A percentile compares a stretch with the other conserved stretches of the same genome.
Conservation (phyloP, 305 asterid genomes). For the Solanum hybrid region DNA sequence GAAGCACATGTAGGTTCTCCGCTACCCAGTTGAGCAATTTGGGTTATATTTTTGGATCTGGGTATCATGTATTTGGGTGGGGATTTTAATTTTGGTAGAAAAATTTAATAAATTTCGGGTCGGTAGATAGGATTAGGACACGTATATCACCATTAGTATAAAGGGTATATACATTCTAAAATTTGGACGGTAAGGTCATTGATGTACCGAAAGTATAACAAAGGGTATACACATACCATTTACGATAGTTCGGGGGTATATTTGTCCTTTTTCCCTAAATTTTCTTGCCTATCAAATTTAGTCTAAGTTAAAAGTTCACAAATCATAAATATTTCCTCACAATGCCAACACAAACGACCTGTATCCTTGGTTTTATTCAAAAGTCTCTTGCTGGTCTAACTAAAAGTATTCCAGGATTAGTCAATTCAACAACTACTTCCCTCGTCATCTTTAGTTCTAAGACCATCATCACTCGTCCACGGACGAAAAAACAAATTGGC, state of each 20-base stretch:
- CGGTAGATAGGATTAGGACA: neutral
- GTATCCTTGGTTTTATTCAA: neutral
- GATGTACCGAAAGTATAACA: neutral
- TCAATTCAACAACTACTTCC: neutral
- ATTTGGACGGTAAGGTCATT: neutral
- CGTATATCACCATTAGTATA: neutral
- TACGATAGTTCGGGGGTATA: no score
- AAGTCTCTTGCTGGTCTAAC: neutral
- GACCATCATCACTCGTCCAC: neutral
- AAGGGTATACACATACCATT: no score
- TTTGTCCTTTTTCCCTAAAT: no score
- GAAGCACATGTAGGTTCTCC: no score
- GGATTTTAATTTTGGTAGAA: no score
- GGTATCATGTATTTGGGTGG: no score
- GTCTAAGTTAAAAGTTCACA: neutral
- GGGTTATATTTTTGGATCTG: no score
- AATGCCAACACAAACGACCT: neutral
- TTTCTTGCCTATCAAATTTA: neutral
- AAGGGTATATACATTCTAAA: neutral
- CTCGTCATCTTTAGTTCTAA: neutral
- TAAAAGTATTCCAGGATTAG: neutral
- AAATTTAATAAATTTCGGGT: neutral
- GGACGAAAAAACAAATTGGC: neutral
- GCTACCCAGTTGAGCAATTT: no score
- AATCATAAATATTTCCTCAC: neutral